Conservation (phyloP, 2,329 filamentous ascomycete genomes). For the Lomentospora prolificans region DNA sequence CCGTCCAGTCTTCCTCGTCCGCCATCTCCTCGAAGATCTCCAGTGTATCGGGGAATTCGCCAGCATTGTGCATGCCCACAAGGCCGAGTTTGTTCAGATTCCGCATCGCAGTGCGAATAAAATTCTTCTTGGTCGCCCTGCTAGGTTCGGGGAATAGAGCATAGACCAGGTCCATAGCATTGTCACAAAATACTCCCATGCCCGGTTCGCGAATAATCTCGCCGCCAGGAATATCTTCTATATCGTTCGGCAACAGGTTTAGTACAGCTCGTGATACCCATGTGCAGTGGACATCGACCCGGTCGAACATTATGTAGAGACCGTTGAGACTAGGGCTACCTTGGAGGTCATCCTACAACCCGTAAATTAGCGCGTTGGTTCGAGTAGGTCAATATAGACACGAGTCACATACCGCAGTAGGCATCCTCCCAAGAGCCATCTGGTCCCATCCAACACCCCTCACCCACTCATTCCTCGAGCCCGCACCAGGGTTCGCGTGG, state of each 20-base stretch:
- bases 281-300: conserved; percentile 60
- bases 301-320: conserved; percentile 58
- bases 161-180: conserved; percentile 56
- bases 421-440: conserved; percentile 53
- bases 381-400: neutral
- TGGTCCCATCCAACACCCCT: conserved; percentile 65
- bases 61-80: conserved; percentile 61
- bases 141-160: conserved; percentile 47
- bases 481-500: conserved; percentile 35
- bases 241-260: conserved; percentile 42
- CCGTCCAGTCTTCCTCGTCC: conserved; percentile 40
- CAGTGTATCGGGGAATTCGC: conserved; percentile 45
- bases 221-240: conserved; percentile 49
- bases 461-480: conserved; percentile 49
- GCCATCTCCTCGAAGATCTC: conserved; percentile 44
- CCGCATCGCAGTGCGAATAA: conserved; percentile 49
- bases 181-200: conserved; percentile 62
- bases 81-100: conserved; percentile 55
- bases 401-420: conserved; percentile 43
- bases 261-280: conserved; percentile 59
- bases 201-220: conserved; percentile 52
- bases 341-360: conserved; percentile 35
- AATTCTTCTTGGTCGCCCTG: conserved; percentile 39
- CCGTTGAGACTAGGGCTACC: conserved; percentile 40
- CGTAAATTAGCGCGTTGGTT: neutral